Evolutionary conservation across 495 filamentous ascomycete species (phyloP), one percentile per base, ranked within the genome.

Genomic region (Tirmania nivea): DNA sequence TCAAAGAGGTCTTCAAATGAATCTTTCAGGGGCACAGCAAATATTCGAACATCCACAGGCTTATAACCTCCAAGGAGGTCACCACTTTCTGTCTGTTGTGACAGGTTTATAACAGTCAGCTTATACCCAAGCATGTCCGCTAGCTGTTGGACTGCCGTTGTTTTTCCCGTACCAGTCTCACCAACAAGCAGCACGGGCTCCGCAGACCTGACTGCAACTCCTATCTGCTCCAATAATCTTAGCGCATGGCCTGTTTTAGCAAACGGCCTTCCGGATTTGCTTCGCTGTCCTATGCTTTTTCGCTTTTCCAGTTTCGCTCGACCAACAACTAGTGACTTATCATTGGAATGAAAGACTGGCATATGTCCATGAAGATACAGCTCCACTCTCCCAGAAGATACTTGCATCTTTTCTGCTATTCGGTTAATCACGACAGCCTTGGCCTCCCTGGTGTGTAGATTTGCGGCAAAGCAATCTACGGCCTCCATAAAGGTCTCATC

Each of bases 151-250:
- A 99, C 78, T 11, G 89, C 80, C 1, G 88, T 88, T 2, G 92
- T 99, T 68, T 99, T 99, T 61, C 92, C 92, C 50, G 90, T 94
- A 68, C 92, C 92, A 3, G 92, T 99, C 69, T 99, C 92, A 57
- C 92, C 92, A 37, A 99, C 90, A 51, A 99, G 77, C 31, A 99
- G 68, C 9, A 93, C 75, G 2, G 92, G 90, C 62, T 99, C 92
- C 4, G 77, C 75, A 65, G 87, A 78, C 54, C 81, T 77, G 12
- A 95, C 75, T 1, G 87, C 79, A 34, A 82, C 79, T 6, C 82
- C 80, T 55, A 94, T 80, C 64, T 89, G 84, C 62, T 99, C 90
- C 56, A 96, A 69, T 10, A 84, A 65, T 52, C 79, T 69, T 51
- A 75, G 73, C 0, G 80, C 81, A 61, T 85, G 80, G 20, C 69